Base-by-base conservation (phyloP, 176 grass and related monocot species). In the Avena atlantica region DNA sequence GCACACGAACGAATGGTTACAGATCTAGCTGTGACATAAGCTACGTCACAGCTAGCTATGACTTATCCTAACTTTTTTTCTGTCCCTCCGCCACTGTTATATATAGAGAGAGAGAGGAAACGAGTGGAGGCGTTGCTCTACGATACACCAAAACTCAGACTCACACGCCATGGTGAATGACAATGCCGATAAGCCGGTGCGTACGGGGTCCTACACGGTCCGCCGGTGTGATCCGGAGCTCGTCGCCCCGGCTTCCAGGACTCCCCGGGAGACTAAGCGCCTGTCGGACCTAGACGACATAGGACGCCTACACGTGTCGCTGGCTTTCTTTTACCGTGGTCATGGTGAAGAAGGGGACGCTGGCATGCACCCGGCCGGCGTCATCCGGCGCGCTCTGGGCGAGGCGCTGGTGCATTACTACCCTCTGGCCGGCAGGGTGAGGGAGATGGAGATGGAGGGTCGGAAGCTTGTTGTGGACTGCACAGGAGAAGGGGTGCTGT, bases 221-320 rank as follows among this genome's bases (percentile, higher is more conserved):
- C 60, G 53, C 64, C 79, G 88, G 66, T 12, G 61, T 0, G 36
- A 87, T 27, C 76, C 86, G 1, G 86, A 27, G 61, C 67, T 91
- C 25, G 81, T 93, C 6, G 23, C n/a, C 17, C 92, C 86, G 0
- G 65, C 84, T 0, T 8, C 9, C 16, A 67, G 61, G 12, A 89
- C 86, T 19, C 89, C 86, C 0, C 70, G 44, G 6, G 83, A 91
- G 80, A 70, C 68, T 8, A 93, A 91, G 37, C 86, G 47, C 13
- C 79, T 94, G 4, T 91, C 89, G 8, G 92, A 94, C 80, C 77
- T 91, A 34, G 92, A 94, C 52, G 89, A 89, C 86, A 80, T 89
- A 49, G 83, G 74, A 8, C 83, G 80, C 1, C 0, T 17, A 6
- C 78, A 84, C 0, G 65, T 78, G 9, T 12, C 34, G 2, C 21